A percentile compares a stretch with the other conserved stretches of the same genome.
Conservation (phyloP, 2,329 filamentous ascomycete genomes). For the Aspergillus pseudoglaucus region DNA sequence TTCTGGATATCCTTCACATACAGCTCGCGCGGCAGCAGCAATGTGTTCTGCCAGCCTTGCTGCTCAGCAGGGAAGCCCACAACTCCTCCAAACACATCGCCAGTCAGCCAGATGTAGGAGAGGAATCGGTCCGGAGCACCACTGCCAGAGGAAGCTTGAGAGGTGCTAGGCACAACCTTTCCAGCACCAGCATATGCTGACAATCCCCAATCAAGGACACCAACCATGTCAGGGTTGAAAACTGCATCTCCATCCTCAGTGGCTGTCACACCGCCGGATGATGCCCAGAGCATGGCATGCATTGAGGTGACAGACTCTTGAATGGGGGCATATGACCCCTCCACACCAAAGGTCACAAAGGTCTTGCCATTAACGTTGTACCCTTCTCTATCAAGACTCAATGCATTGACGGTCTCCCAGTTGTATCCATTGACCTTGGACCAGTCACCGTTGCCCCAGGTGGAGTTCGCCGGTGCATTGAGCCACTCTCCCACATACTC, state of each 20-base stretch:
- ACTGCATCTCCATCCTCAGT: slow-evolving; percentile 1
- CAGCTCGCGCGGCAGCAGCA: slow-evolving; percentile 12
- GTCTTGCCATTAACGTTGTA: slow-evolving; percentile 11
- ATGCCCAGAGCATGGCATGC: slow-evolving; percentile 15
- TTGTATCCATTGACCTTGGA: slow-evolving; percentile 15
- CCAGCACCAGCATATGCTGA: slow-evolving; percentile 13
- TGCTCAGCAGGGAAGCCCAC: slow-evolving; percentile 9
- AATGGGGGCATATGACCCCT: slow-evolving; percentile 9
- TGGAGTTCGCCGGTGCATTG: slow-evolving; percentile 12
- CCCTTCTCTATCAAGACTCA: slow-evolving; percentile 9
- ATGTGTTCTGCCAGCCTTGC: slow-evolving; percentile 10
- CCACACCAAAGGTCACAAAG: slow-evolving; percentile 12
- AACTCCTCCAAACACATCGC: slow-evolving; percentile 7
- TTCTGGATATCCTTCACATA: slow-evolving; percentile 6
- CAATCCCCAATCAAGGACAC: slow-evolving; percentile 14
- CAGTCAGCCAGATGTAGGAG: slow-evolving; percentile 12
- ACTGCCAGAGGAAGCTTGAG: slow-evolving; percentile 9
- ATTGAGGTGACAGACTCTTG: slow-evolving; percentile 9
- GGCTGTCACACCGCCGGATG: slow-evolving; percentile 5
- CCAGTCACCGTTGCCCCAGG: slow-evolving; percentile 15
- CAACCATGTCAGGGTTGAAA: slow-evolving; percentile 14
- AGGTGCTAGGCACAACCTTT: slow-evolving; percentile 11
- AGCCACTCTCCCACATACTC: slow-evolving; percentile 16
- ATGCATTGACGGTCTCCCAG: slow-evolving; percentile 13
- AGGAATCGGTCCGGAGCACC: slow-evolving; percentile 13